Evolutionary conservation across 805 yeast species (phyloP).

Genomic region (Komagataella populi): DNA sequence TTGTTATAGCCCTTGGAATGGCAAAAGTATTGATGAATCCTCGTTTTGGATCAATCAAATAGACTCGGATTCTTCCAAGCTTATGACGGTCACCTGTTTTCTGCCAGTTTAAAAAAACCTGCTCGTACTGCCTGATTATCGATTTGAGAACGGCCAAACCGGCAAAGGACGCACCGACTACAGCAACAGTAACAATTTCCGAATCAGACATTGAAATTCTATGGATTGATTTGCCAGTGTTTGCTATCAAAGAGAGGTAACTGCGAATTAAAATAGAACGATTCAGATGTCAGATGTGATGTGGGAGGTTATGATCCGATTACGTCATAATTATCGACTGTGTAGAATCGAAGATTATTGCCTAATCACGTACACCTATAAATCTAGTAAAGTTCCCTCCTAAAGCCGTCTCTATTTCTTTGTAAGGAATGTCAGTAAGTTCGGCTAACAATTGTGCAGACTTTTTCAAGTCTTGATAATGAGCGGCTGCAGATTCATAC

Average conservation of each 20-base stretch:
- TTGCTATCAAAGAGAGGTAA: background rate
- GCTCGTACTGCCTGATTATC: background rate
- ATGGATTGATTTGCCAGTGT: background rate
- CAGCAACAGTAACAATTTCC: background rate
- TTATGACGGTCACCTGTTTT: background rate
- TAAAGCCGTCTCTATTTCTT: background rate
- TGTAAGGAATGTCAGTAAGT: background rate
- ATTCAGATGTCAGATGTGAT: background rate
- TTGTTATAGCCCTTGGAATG: conserved; percentile 22
- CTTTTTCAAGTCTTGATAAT: background rate
- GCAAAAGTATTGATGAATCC: conserved; percentile 27
- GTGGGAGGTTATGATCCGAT: background rate
- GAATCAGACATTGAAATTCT: background rate
- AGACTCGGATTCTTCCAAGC: conserved; percentile 10
- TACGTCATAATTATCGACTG: background rate
- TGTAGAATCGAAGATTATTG: background rate
- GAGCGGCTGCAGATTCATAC: background rate
- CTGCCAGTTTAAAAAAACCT: background rate
- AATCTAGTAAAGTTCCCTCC: background rate
- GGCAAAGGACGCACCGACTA: conserved; percentile 3
- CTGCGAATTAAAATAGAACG: background rate
- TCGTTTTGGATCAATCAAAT: conserved; percentile 24
- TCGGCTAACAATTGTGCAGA: background rate
- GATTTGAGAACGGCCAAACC: conserved; percentile 2
- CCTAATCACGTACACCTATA: background rate